These are phyloP conservation scores for Schizophyllum amplum DNA, from an alignment of 1,284 basidiomycete genomes.

Conservation along the genomic window DNA sequence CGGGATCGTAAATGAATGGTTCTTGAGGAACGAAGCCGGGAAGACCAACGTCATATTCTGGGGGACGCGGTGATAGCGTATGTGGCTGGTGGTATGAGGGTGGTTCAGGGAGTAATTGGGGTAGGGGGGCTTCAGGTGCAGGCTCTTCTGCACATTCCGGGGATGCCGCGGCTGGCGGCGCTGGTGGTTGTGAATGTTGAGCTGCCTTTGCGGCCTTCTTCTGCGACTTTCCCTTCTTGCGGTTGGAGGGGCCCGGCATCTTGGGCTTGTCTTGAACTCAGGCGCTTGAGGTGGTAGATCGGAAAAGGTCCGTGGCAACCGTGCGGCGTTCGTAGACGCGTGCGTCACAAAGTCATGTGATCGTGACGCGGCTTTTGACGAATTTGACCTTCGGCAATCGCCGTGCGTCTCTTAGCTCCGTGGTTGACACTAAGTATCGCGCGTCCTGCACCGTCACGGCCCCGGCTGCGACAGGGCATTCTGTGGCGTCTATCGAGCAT, in stretches of 20 bases:
- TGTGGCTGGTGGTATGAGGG: background rate
- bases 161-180: too few species aligned
- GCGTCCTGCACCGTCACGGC: background rate
- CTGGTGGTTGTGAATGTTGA: background rate
- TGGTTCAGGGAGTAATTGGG: too few species aligned
- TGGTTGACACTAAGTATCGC: too few species aligned
- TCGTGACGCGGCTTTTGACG: background rate
- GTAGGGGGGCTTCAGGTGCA: too few species aligned
- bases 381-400: background rate
- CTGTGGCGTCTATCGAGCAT: too few species aligned
- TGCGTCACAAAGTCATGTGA: background rate
- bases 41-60: conserved; percentile 1
- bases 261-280: background rate
- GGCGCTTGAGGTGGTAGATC: too few species aligned
- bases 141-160: too few species aligned
- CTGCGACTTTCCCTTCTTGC: conserved; percentile 19
- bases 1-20: conserved; percentile 65
- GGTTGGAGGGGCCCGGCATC: conserved; percentile 27
- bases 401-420: too few species aligned
- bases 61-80: background rate
- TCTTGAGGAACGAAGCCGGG: conserved; percentile 7
- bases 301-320: background rate
- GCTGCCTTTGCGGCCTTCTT: conserved; percentile 3
- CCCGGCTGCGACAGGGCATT: too few species aligned
- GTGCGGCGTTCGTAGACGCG: background rate